These are phyloP conservation scores for Phytophthora agathidicida DNA, from an alignment of 352 stramenopile species.

Conservation along the genomic window DNA sequence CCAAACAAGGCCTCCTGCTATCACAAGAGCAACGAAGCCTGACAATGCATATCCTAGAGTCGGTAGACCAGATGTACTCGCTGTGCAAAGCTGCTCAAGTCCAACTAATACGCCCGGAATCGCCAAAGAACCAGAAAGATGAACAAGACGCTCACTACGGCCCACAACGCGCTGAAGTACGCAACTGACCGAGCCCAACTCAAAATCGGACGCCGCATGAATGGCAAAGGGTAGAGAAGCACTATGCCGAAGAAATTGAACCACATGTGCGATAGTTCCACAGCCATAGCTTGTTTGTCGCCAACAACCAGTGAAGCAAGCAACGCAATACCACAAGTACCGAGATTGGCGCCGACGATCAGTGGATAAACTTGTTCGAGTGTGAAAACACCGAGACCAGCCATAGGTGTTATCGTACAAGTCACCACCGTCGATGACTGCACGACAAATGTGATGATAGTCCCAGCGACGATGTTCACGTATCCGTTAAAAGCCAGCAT, in stretches of 20 bases:
- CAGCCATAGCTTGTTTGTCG: slow-evolving; percentile 71
- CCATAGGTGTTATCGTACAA: slow-evolving; percentile 85
- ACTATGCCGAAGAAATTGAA: slow-evolving; percentile 92
- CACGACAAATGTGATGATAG: slow-evolving; percentile 83
- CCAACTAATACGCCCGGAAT: slow-evolving; percentile 44
- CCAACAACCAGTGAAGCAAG: slow-evolving; percentile 84
- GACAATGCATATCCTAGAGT: slow-evolving; percentile 39
- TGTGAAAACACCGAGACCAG: slow-evolving; percentile 84
- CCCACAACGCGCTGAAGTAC: slow-evolving; percentile 62
- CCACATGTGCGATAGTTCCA: slow-evolving; percentile 90
- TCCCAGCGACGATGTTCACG: slow-evolving; percentile 83
- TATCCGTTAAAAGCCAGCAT: slow-evolving; percentile 90
- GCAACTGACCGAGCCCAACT: slow-evolving; percentile 68
- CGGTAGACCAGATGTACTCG: slow-evolving; percentile 9
- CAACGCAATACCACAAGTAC: slow-evolving; percentile 89
- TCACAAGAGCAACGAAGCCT: slow-evolving; percentile 7
- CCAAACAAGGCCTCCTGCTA: slow-evolving; percentile 28
- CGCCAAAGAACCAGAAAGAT: slow-evolving; percentile 46
- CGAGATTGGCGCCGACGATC: slow-evolving; percentile 93
- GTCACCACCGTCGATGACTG: slow-evolving; percentile 92
- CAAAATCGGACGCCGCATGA: slow-evolving; percentile 81
- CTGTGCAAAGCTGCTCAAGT: slow-evolving; percentile 58
- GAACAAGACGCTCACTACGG: slow-evolving; percentile 49
- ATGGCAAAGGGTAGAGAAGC: slow-evolving; percentile 90
- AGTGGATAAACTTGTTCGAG: slow-evolving; percentile 90